A percentile compares a stretch with the other conserved stretches of the same genome.
Evolutionary conservation across 2,329 filamentous ascomycete species (phyloP).

Genomic region (Neoascochyta sp.): DNA sequence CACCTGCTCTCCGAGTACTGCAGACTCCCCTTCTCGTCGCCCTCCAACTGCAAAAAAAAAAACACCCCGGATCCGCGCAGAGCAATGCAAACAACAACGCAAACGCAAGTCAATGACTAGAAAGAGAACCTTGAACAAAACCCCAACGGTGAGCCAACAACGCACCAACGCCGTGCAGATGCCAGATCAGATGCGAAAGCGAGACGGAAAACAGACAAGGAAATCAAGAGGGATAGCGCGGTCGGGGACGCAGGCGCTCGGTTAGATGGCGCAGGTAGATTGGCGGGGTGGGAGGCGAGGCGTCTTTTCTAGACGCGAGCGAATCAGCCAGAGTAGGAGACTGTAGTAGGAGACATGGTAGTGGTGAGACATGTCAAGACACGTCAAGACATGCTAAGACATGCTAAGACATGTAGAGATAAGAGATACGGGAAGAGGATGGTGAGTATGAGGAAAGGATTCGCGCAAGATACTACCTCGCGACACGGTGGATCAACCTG

Average conservation of each 20-base stretch:
- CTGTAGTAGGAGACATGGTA: constrained; percentile 4
- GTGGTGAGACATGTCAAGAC: no score
- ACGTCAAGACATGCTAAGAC: no score
- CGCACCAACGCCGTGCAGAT: constrained; percentile 5
- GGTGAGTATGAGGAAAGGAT: no score
- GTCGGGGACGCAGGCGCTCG: constrained; percentile 8
- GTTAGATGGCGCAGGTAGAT: constrained; percentile 7
- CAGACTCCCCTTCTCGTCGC: no score
- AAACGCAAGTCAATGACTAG: no score
- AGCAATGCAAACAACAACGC: no score
- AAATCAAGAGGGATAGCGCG: constrained; percentile 7
- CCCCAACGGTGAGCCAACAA: no score
- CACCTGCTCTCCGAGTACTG: no score
- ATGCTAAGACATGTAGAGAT: constrained; percentile 4
- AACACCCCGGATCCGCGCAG: no score
- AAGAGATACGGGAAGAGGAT: background rate
- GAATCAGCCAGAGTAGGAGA: constrained; percentile 7
- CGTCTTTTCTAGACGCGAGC: constrained; percentile 5
- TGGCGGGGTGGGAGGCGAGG: constrained; percentile 7
- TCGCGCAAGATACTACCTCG: constrained; percentile 18
- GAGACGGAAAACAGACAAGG: no score
- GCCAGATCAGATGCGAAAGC: constrained; percentile 9
- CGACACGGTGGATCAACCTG: constrained; percentile 29
- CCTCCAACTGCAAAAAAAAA: no score
- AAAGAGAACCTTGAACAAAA: no score